Base-by-base conservation (phyloP, 2,329 filamentous ascomycete genomes). In the Grosmannia serpens region DNA sequence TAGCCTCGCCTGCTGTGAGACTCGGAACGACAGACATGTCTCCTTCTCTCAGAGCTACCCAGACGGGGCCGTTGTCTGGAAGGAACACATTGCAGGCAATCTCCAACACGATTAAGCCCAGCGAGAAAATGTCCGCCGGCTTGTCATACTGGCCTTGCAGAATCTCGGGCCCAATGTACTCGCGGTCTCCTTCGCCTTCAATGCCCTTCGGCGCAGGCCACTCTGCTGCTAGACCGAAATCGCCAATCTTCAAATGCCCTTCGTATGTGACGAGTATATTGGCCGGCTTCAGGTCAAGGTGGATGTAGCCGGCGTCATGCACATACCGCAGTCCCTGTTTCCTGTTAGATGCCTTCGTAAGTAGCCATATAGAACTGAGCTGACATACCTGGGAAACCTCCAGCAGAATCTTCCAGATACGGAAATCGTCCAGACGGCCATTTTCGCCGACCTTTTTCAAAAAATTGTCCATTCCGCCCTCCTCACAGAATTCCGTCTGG, bases 391-490 rank as follows among this genome's bases (percentile, higher is more conserved):
- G 76, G 66, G 86, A 82, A 60, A 96, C 73, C 70, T 99, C 94
- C 49, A 96, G 81, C 65, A 97, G 76, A 59, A 97, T 92, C 75
- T 99, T 99, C 90, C 94, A 99, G 71, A 97, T 96, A 62, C 94
- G 84, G 74, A 99, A 99, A 70, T 97, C 94, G 71, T 99, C 94
- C 64, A 99, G 75, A 65, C 92, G 83, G 53, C 90, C 91, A 69
- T 88, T 90, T 61, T 86, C 80, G 27, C 94, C 94, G 61, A 90
- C 84, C 59, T 87, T 83, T n/a, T 83, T 81, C 33, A 99, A 78
- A 69, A 97, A 99, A 20, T 84, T 80, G 69, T 95, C 88, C 50
- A 99, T 76, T 61, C 89, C 95, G 20, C 94, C 94, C 69, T 96
- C 90, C 69, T 96, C 91, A 67, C 94, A 99, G 69, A 86, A 97